These are phyloP conservation scores for Colletotrichum tropicicola DNA, from an alignment of 2,329 filamentous ascomycete species.

Conservation along the genomic window DNA sequence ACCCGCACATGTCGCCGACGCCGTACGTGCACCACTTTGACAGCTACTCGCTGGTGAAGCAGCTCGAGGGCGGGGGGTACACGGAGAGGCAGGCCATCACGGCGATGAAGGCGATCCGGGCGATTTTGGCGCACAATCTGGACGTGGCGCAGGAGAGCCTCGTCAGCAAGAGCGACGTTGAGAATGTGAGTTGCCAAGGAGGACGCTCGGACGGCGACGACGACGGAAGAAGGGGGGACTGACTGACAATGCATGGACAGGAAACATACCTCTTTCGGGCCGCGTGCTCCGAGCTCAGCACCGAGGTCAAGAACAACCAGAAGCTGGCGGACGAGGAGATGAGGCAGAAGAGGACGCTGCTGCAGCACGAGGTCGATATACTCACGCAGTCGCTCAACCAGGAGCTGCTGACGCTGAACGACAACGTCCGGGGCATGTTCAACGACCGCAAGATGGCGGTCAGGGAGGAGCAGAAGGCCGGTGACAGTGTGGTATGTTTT, in stretches of 20 bases:
- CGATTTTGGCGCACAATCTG: slow-evolving; percentile 80
- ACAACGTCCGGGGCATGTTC: slow-evolving; percentile 94
- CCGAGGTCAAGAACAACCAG: slow-evolving; percentile 83
- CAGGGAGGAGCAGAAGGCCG: slow-evolving; percentile 83
- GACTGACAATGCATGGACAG: slow-evolving; percentile 41
- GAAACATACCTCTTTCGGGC: slow-evolving; percentile 94
- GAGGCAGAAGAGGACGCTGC: slow-evolving; percentile 81
- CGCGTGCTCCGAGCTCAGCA: slow-evolving; percentile 89
- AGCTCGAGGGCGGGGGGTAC: slow-evolving; percentile 78
- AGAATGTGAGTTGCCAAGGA: slow-evolving; percentile 77
- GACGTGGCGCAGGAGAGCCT: slow-evolving; percentile 81
- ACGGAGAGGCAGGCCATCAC: slow-evolving; percentile 79
- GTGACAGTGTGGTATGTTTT: slow-evolving; percentile 77
- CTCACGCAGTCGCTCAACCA: slow-evolving; percentile 85
- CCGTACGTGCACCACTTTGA: slow-evolving; percentile 97
- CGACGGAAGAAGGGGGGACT: background rate
- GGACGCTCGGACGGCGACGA: background rate
- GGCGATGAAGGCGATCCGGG: slow-evolving; percentile 91
- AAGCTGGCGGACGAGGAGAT: slow-evolving; percentile 82
- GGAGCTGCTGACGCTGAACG: slow-evolving; percentile 82
- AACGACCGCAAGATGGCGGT: slow-evolving; percentile 96
- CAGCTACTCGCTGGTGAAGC: slow-evolving; percentile 87
- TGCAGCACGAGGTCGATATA: slow-evolving; percentile 97
- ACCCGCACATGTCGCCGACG: slow-evolving; percentile 75
- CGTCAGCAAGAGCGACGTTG: slow-evolving; percentile 90